These are phyloP conservation scores for Cenococcum geophilum DNA, from an alignment of 495 filamentous ascomycete genomes.

Conservation along the genomic window DNA sequence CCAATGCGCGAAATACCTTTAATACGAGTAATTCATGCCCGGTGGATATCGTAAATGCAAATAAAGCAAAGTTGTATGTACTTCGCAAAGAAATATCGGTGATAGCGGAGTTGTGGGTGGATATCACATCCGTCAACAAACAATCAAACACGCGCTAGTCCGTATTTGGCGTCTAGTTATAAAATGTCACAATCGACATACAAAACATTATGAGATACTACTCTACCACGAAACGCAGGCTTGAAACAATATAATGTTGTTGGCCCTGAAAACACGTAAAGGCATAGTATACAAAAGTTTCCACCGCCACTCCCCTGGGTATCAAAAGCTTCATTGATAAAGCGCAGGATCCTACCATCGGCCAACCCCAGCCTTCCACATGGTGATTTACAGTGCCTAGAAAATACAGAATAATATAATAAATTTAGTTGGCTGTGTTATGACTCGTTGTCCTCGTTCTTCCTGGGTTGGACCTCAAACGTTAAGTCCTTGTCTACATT, in stretches of 20 bases:
- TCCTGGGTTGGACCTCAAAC: conserved; percentile 34
- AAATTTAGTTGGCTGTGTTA: no score
- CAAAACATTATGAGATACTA: background rate
- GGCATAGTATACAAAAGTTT: no score
- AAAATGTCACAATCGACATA: background rate
- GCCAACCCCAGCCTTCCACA: no score
- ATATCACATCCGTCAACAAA: background rate
- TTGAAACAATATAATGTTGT: no score
- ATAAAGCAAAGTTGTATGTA: background rate
- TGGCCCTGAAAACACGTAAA: no score
- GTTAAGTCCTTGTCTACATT: conserved; percentile 32
- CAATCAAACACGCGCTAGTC: background rate
- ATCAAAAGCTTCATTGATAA: no score
- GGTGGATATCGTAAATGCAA: background rate
- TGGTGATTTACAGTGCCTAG: no score
- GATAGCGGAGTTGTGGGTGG: background rate
- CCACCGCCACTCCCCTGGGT: no score
- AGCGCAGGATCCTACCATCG: no score
- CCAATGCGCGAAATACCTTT: background rate
- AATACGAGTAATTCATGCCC: background rate
- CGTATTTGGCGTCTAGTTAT: background rate
- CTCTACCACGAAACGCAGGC: no score
- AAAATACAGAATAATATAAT: no score
- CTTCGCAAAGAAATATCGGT: background rate
- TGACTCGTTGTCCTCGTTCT: conserved; percentile 23